Evolutionary conservation across 495 filamentous ascomycete genomes (phyloP), one percentile per base, ranked within the genome.

Genomic region (Penicillium parvum): DNA sequence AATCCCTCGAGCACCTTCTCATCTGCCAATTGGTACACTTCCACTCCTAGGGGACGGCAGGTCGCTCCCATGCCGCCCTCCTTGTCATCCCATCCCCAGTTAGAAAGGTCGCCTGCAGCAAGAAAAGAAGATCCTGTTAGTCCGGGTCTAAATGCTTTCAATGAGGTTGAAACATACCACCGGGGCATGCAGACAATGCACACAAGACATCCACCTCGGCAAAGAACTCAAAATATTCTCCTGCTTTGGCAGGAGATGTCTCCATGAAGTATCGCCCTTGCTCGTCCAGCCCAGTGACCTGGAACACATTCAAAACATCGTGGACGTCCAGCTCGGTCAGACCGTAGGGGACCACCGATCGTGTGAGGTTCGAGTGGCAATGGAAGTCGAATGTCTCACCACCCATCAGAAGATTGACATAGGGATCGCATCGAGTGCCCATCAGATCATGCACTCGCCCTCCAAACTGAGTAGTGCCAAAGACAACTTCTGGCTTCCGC

Each of bases 301-400:
- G 85, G 51, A 92, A 90, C 16, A 90, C 72, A 57, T 90, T 90
- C 38, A 90, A 63, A 1, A 90, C 85, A 63, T 90, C 85, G 49
- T 90, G 86, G 8, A 90, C 77, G 63, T 90, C 85, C 30, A 74
- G 64, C 58, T 90, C 86, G 7, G 72, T 76, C 37, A 90, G 52
- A 0, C 83, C 84, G 55, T 74, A 81, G 0, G 80, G 81, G 1
- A 81, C 52, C 19, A 90, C 75, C 0, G 86, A 82, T 2, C 86
- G 78, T 4, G 78, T 81, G 14, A 92, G 74, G 49, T 92, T 92
- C 14, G 83, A 88, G 54, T 87, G 85, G 61, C 86, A 90, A 54
- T 90, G 84, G 60, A 78, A 89, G 50, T 90, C 84, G 51, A 85
- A 90, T 4, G 70, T 71, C 42, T 77, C 74, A 1, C 77, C 79